Evolutionary conservation across 179 eudicot species (phyloP), one percentile per base, ranked within the genome.

Genomic region (Sideroxylon spinosum): DNA sequence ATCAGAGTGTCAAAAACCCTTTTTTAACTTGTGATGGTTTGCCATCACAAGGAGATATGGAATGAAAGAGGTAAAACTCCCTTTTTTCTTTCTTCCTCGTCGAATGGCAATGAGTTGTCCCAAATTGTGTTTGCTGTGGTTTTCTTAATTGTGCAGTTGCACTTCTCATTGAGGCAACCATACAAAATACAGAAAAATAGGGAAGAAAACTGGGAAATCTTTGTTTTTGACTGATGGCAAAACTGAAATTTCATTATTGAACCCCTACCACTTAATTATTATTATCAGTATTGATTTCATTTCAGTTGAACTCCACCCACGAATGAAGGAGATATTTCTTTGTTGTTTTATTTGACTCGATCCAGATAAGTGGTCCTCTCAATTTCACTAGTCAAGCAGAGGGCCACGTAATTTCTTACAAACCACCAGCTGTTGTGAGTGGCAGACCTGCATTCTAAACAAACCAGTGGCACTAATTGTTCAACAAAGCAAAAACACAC

Each of bases 401-500:
- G 17, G 76, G 79, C 89, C 89, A 84, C 89, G 89, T 86, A 77
- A 25, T 78, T 70, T 69, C 68, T 16, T 76, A 20, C 25, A 49
- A 25, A 64, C 89, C 86, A 85, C 81, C 73, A 80, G 26, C 23
- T 60, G n/a, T 10, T 50, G 28, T 61, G 70, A 79, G 61, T 81
- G 78, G 72, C 48, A 37, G 5, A 62, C 76, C 65, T 68, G 67
- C 73, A 68, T 73, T 61, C 23, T n/a, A 9, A 52, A 23, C 68
- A 13, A 9, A 37, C 71, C 20, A 64, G 55, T 77, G 79, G 73
- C 65, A 28, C 66, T 61, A 20, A 13, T 78, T 74, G 80, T 57
- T 25, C 37, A 52, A 69, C 75, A 55, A 69, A 32, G 53, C 17
- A 55, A 37, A 56, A 50, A 60, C 64, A 60, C 52, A 49, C 71